phyloP scores from a whole-genome alignment of 2,329 filamentous ascomycete genomes.

The Aspergillus sp. region DNA sequence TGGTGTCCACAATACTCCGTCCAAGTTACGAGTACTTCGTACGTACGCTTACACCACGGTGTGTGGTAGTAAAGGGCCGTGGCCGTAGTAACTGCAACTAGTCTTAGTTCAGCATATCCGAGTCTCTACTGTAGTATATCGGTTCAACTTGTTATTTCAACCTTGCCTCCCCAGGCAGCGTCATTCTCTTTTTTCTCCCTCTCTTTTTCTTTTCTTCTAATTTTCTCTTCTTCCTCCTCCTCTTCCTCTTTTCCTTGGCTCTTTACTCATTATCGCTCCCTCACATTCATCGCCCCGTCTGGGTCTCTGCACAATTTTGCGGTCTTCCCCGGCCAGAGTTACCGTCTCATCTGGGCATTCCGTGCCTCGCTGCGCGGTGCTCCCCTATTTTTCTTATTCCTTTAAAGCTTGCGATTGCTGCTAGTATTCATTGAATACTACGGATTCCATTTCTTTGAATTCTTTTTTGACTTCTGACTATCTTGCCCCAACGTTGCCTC shows the following conservation, averaged over 20 bases:
- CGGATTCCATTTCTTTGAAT: background rate
- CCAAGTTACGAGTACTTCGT: background rate
- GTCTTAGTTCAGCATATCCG: conserved; percentile 1
- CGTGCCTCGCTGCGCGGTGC: conserved; percentile 11
- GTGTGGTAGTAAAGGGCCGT: background rate
- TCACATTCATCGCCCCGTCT: background rate
- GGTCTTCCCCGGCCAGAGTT: conserved; percentile 10
- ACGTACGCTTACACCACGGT: background rate
- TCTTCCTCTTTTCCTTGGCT: conserved; percentile 4
- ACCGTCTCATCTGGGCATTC: conserved; percentile 18
- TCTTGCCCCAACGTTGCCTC: background rate
- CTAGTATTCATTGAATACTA: too few species aligned
- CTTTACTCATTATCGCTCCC: conserved; percentile 3
- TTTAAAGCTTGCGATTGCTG: background rate
- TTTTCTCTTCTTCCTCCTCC: conserved; percentile 2
- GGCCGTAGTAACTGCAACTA: background rate
- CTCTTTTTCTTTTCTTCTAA: conserved; percentile 4
- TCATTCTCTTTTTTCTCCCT: conserved; percentile 10
- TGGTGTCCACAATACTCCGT: conserved; percentile 6
- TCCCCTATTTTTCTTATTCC: conserved; percentile 4
- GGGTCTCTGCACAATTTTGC: conserved; percentile 9
- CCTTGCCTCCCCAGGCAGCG: conserved; percentile 12
- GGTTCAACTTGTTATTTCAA: conserved; percentile 13
- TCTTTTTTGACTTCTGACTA: background rate
- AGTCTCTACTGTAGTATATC: conserved; percentile 2